These are phyloP conservation scores for Carallia brachiata DNA, from an alignment of 345 rosid genomes.

Conservation along the genomic window DNA sequence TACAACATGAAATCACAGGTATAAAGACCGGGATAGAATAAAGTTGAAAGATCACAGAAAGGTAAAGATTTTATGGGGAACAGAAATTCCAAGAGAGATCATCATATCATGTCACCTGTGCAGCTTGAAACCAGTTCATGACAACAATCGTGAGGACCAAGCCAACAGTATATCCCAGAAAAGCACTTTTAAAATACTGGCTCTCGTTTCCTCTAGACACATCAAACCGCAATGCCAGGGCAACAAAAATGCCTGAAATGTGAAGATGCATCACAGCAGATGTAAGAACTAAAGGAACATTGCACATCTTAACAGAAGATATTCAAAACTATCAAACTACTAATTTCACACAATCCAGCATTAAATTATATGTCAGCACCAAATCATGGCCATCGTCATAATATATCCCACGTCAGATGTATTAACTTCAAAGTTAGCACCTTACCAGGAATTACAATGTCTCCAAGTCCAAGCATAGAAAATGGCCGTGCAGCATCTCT, in stretches of 20 bases:
- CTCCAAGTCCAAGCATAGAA: slow-evolving; percentile 99
- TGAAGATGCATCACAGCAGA: not conserved
- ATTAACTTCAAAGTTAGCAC: slow-evolving; percentile 6
- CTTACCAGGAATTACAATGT: slow-evolving; percentile 96
- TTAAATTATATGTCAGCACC: not conserved
- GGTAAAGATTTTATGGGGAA: not conserved
- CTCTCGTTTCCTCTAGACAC: slow-evolving; percentile 78
- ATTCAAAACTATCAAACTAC: not conserved
- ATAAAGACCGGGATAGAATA: not conserved
- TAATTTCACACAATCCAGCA: not conserved
- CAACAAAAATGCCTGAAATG: slow-evolving; percentile 87
- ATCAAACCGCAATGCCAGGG: slow-evolving; percentile 89
- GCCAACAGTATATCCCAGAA: slow-evolving; percentile 75
- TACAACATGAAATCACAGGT: not conserved
- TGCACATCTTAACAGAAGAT: not conserved
- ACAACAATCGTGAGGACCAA: slow-evolving; percentile 80
- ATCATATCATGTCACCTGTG: slow-evolving; percentile 58
- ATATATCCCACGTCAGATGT: not conserved
- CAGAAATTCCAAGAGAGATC: not conserved
- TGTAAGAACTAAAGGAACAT: not conserved
- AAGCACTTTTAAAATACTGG: slow-evolving; percentile 96
- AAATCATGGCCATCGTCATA: too few species aligned
- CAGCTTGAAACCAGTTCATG: slow-evolving; percentile 99
- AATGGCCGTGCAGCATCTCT: slow-evolving; percentile 69
- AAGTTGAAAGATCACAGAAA: not conserved